A percentile compares a stretch with the other conserved stretches of the same genome.
These are phyloP conservation scores for Letharia columbiana DNA, from an alignment of 495 filamentous ascomycete species.

Conservation along the genomic window DNA sequence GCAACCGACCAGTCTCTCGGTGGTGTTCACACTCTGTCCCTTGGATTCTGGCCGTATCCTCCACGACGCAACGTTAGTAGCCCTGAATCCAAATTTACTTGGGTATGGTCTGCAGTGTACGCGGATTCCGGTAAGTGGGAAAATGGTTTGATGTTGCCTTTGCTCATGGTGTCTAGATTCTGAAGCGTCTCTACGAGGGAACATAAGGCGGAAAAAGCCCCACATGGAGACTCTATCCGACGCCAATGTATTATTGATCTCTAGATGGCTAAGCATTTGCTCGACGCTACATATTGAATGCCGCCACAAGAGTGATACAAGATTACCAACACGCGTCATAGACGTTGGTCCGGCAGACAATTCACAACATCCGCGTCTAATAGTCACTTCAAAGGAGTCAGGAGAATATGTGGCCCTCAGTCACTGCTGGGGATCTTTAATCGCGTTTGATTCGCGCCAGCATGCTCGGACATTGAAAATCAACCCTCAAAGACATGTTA, in stretches of 20 bases:
- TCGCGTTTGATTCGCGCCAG: neutral
- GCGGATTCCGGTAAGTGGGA: neutral
- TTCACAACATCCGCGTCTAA: neutral
- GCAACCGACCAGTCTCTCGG: neutral
- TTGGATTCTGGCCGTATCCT: neutral
- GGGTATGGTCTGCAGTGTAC: neutral
- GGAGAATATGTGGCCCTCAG: slow-evolving; percentile 8
- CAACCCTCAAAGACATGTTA: slow-evolving; percentile 4
- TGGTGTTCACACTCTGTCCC: neutral
- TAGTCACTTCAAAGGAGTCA: neutral
- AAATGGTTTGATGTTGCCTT: neutral
- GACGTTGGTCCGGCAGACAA: neutral
- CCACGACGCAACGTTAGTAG: neutral
- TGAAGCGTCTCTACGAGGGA: neutral
- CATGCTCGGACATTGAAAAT: slow-evolving; percentile 6
- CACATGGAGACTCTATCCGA: neutral
- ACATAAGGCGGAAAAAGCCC: neutral
- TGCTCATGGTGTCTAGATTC: neutral
- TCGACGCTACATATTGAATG: slow-evolving; percentile 2
- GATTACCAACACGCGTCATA: slow-evolving; percentile 12
- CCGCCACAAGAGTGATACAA: neutral
- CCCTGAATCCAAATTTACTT: neutral
- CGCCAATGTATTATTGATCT: neutral
- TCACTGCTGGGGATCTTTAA: slow-evolving; percentile 11
- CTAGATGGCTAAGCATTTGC: slow-evolving; percentile 2